Conservation (phyloP, 768 basidiomycete species). For the Kwoniella heveanensis region DNA sequence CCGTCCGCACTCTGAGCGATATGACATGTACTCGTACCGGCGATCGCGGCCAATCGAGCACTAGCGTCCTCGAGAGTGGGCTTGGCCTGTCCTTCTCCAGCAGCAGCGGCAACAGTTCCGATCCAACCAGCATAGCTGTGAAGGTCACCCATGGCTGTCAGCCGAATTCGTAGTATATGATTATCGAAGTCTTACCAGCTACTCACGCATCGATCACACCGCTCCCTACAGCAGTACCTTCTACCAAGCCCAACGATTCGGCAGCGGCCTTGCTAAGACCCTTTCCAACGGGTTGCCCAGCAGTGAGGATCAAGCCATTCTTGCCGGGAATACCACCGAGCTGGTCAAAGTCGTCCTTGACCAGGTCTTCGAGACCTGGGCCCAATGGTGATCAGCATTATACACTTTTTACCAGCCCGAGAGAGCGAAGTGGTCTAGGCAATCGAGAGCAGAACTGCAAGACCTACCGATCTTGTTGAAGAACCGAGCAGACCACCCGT, state of each 20-base stretch:
- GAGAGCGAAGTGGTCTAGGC: too few relatives aligned
- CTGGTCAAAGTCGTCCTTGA: slow-evolving; percentile 68
- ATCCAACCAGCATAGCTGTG: slow-evolving; percentile 86
- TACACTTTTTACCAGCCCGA: too few relatives aligned
- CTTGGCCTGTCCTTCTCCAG: slow-evolving; percentile 58
- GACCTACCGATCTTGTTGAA: slow-evolving; percentile 77
- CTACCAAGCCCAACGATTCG: slow-evolving; percentile 75
- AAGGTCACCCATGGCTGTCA: too few relatives aligned
- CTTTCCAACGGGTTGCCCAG: slow-evolving; percentile 76
- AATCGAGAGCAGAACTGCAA: neutral
- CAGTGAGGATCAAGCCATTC: slow-evolving; percentile 68
- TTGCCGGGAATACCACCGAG: slow-evolving; percentile 68
- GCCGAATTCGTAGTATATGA: too few relatives aligned
- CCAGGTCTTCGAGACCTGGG: slow-evolving; percentile 49
- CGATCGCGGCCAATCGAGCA: slow-evolving; percentile 84
- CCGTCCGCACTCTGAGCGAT: slow-evolving; percentile 83
- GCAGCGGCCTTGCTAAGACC: slow-evolving; percentile 80
- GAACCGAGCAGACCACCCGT: slow-evolving; percentile 87
- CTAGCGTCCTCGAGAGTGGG: slow-evolving; percentile 75
- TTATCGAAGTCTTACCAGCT: too few relatives aligned
- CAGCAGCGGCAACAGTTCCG: slow-evolving; percentile 84
- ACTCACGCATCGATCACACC: slow-evolving; percentile 91
- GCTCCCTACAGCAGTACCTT: slow-evolving; percentile 89
- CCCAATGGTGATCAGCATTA: neutral
- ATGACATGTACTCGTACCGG: slow-evolving; percentile 96